Evolutionary conservation across 345 rosid species (phyloP).

Genomic region (Ceriops tagal): DNA sequence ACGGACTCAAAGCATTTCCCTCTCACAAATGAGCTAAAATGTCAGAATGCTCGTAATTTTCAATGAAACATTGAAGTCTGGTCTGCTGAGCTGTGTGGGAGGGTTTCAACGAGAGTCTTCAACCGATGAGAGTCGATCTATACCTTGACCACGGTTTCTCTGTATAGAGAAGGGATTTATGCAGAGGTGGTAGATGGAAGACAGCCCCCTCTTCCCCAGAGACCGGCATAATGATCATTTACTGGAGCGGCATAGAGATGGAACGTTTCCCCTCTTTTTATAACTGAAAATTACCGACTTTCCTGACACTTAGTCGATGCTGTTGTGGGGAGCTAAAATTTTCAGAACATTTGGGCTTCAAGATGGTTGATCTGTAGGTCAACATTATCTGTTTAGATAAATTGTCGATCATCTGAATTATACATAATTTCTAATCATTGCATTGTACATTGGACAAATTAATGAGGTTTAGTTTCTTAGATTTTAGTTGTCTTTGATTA

Average conservation of each 20-base stretch:
- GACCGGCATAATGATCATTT: background rate
- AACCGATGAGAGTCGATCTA: background rate
- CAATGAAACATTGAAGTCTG: constrained; percentile 1
- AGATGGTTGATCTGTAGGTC: background rate
- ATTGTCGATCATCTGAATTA: constrained; percentile 11
- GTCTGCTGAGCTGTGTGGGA: background rate
- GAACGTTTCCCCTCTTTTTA: constrained; percentile 1
- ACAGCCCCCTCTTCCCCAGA: background rate
- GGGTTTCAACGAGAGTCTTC: background rate
- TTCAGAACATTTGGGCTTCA: constrained; percentile 4
- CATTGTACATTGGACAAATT: constrained; percentile 28
- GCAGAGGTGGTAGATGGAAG: constrained; percentile 4
- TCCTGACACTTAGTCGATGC: background rate
- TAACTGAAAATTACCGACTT: constrained; percentile 21
- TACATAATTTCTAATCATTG: constrained; percentile 12
- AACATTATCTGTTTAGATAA: constrained; percentile 2
- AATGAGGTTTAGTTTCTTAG: constrained; percentile 21
- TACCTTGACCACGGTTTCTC: background rate
- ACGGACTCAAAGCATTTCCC: background rate
- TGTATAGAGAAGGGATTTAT: constrained; percentile 6
- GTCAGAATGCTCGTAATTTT: constrained; percentile 6
- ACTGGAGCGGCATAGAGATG: background rate
- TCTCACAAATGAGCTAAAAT: background rate
- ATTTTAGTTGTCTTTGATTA: constrained; percentile 8
- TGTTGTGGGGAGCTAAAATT: background rate